Base-by-base conservation (phyloP, 805 yeast species). In the Wickerhamiella spandovensis region DNA sequence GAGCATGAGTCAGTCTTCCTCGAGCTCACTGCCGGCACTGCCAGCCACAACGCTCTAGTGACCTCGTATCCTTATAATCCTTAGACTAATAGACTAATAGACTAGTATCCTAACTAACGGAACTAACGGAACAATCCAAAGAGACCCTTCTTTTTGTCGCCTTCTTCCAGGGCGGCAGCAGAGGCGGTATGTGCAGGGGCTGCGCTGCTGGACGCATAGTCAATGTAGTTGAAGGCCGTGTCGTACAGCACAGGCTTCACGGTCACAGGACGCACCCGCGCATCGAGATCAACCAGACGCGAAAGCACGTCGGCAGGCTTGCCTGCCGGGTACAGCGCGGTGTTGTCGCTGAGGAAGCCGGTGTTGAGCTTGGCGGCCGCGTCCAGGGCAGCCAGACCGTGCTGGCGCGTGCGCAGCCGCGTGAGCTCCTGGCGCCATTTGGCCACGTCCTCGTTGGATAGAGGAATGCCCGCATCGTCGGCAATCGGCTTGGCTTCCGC, bases 161-260 rank as follows among this genome's bases (percentile, higher is more conserved):
- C 20, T 9, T 3, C 5, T 4, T 12, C 32, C 3, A 15, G 5
- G 3, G 15, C 5, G 12, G 32, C 32, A 9, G 15, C 32, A 9
- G 32, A 8, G 3, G 15, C 32, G 7, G 32, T 15, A 28, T 9
- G 15, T 25, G 30, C 30, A 25, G 6, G 9, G 20, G 39, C 39
- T 8, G 17, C 20, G 39, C 13, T 7, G 35, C 35, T 15, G 13
- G 20, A 7, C 18, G 13, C 39, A 17, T 35, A 39, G 35, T 73
- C 71, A 48, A 89, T 75, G 61, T 84, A 88, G 63, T 88, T 89
- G 71, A 73, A 89, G 0, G 95, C 97, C 56, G 86, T 72, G 63
- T 90, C 98, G 60, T 87, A 92, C 60, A 89, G 75, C 9, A 88
- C 95, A 0, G 98, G 96, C 66, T 92, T 90, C 51, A 82, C 77